These are phyloP conservation scores for Diophrys appendiculata DNA, from an alignment of 73 alveolate genomes.

Conservation along the genomic window DNA sequence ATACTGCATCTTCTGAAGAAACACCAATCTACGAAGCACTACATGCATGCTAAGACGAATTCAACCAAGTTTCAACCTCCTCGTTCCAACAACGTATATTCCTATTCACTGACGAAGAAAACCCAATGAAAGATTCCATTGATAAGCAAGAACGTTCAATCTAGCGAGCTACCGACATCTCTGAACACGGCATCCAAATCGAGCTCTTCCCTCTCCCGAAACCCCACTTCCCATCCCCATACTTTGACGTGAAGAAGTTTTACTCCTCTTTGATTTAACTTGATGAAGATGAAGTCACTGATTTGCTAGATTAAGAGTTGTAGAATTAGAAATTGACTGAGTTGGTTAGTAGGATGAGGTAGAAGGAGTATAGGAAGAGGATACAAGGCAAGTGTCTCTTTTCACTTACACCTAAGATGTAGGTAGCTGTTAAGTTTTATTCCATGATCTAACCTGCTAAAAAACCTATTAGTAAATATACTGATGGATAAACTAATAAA, in stretches of 20 bases:
- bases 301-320: constrained; percentile 31
- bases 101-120: constrained; percentile 95
- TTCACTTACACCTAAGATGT: constrained; percentile 73
- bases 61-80: constrained; percentile 85
- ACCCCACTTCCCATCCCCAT: constrained; percentile 39
- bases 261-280: constrained; percentile 84
- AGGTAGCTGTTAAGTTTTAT: constrained; percentile 87
- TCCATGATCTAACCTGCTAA: constrained; percentile 76
- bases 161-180: constrained; percentile 90
- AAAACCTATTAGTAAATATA: constrained; percentile 84
- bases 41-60: constrained; percentile 88
- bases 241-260: constrained; percentile 89
- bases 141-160: constrained; percentile 45
- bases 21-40: constrained; percentile 84
- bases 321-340: constrained; percentile 68
- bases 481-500: constrained; percentile 88
- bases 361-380: constrained; percentile 89
- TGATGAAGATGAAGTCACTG: constrained; percentile 83
- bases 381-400: constrained; percentile 84
- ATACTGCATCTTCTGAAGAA: constrained; percentile 47
- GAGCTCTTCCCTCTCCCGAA: constrained; percentile 90
- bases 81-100: constrained; percentile 88
- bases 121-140: constrained; percentile 73
- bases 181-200: constrained; percentile 85
- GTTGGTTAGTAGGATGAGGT: constrained; percentile 77